phyloP scores from a whole-genome alignment of 2,329 filamentous ascomycete genomes.

The Westerdykella aurantiaca region DNA sequence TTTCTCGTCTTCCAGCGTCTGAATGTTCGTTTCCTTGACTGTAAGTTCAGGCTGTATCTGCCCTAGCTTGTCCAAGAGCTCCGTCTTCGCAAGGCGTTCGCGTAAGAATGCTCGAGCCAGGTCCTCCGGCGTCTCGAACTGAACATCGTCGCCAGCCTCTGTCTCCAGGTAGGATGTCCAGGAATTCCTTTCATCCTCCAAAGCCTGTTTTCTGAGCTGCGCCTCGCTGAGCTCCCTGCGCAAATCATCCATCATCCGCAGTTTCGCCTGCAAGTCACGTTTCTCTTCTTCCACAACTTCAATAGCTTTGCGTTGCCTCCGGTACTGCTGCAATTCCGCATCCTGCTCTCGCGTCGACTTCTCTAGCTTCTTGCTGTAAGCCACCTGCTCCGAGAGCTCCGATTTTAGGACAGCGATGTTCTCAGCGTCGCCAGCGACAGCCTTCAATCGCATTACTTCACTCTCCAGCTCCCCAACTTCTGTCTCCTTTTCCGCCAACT shows the following conservation, averaged over 20 bases:
- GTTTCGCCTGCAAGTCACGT: constrained; percentile 67
- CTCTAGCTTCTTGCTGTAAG: constrained; percentile 83
- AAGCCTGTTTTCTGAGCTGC: constrained; percentile 72
- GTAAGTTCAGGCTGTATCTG: constrained; percentile 69
- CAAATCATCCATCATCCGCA: constrained; percentile 68
- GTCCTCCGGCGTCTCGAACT: constrained; percentile 83
- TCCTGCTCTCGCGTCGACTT: constrained; percentile 72
- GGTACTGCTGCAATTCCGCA: constrained; percentile 72
- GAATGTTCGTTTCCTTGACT: constrained; percentile 71
- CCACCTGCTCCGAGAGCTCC: constrained; percentile 84
- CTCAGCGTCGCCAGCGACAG: constrained; percentile 79
- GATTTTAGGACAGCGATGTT: constrained; percentile 78
- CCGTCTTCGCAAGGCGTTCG: constrained; percentile 72
- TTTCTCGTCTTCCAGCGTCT: constrained; percentile 65
- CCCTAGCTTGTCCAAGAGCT: constrained; percentile 75
- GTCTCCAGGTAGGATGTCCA: constrained; percentile 83
- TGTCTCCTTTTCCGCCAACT: constrained; percentile 62
- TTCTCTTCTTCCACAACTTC: constrained; percentile 96
- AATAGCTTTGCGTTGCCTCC: constrained; percentile 77
- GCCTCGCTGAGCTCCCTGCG: constrained; percentile 74
- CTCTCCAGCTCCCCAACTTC: constrained; percentile 72
- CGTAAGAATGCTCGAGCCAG: constrained; percentile 79
- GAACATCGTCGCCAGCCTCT: constrained; percentile 56
- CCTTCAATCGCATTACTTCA: constrained; percentile 76
- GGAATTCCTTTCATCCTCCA: constrained; percentile 80